A percentile compares a stretch with the other conserved stretches of the same genome.
Conservation (phyloP, 2,329 filamentous ascomycete genomes). For the Colletotrichum sp. region DNA sequence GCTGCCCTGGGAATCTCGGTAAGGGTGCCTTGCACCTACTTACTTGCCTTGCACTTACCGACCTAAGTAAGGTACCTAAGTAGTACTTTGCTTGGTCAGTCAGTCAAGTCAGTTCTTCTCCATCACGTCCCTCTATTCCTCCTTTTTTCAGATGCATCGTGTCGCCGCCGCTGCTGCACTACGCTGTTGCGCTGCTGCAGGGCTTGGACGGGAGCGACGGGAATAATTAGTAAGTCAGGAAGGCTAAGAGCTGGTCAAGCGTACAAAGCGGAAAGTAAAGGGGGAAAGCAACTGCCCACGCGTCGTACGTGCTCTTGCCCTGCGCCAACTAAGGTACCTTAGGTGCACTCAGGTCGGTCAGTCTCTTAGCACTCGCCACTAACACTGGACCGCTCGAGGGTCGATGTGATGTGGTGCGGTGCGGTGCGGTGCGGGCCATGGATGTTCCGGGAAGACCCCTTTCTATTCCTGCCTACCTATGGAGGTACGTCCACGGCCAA, state of each 20-base stretch:
- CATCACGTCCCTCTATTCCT: not conserved
- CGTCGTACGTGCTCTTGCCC: not conserved
- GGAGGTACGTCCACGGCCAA: not conserved
- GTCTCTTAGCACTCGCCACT: not conserved
- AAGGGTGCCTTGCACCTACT: not conserved
- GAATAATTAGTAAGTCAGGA: not conserved
- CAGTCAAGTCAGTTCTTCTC: not conserved
- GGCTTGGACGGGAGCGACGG: not conserved
- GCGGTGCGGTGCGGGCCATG: not conserved
- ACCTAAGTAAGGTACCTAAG: not conserved
- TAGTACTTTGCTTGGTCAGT: not conserved
- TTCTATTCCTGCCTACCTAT: not conserved
- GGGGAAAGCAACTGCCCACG: not conserved
- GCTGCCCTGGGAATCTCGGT: not conserved
- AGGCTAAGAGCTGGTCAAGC: not conserved
- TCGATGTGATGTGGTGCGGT: not conserved
- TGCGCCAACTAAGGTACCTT: not conserved
- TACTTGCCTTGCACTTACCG: not conserved
- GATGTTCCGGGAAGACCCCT: conserved; percentile 8
- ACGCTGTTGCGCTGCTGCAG: not conserved
- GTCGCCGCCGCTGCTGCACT: not conserved
- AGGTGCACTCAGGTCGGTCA: not conserved
- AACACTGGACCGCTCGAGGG: not conserved
- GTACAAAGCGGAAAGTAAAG: not conserved
- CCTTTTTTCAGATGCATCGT: not conserved